Conservation (phyloP, 1,284 basidiomycete species). For the Vanrija sp. region DNA sequence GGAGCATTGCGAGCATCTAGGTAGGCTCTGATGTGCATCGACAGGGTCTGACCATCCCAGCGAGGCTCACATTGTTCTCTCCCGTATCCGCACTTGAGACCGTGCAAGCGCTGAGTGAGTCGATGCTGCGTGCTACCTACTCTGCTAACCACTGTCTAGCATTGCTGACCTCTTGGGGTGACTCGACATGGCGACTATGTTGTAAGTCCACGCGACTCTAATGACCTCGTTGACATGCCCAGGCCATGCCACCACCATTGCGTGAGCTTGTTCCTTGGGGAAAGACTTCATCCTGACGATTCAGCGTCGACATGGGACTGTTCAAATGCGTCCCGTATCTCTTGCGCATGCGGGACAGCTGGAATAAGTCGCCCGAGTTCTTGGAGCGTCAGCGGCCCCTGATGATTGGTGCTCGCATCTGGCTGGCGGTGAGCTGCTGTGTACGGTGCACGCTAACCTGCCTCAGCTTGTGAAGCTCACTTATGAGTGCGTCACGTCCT, state of each 20-base stretch:
- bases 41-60: no score
- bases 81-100: constrained; percentile 29
- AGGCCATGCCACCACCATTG: constrained; percentile 27
- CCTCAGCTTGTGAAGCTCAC: constrained; percentile 5
- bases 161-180: constrained; percentile 13
- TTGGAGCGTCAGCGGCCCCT: constrained; percentile 7
- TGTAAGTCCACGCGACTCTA: constrained; percentile 1
- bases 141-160: not conserved
- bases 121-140: not conserved
- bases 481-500: constrained; percentile 8
- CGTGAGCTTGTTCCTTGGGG: not conserved
- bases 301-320: constrained; percentile 30
- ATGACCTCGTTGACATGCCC: not conserved
- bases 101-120: constrained; percentile 26
- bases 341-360: constrained; percentile 6
- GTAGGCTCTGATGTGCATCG: not conserved
- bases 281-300: no score
- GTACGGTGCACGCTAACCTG: not conserved
- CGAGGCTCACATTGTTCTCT: constrained; percentile 26
- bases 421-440: constrained; percentile 14
- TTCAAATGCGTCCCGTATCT: constrained; percentile 25
- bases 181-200: constrained; percentile 26
- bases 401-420: constrained; percentile 24
- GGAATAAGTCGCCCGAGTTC: not conserved
- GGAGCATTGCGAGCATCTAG: constrained; percentile 27